Base-by-base conservation (phyloP, 2,329 filamentous ascomycete species). In the Canariomyces notabilis region DNA sequence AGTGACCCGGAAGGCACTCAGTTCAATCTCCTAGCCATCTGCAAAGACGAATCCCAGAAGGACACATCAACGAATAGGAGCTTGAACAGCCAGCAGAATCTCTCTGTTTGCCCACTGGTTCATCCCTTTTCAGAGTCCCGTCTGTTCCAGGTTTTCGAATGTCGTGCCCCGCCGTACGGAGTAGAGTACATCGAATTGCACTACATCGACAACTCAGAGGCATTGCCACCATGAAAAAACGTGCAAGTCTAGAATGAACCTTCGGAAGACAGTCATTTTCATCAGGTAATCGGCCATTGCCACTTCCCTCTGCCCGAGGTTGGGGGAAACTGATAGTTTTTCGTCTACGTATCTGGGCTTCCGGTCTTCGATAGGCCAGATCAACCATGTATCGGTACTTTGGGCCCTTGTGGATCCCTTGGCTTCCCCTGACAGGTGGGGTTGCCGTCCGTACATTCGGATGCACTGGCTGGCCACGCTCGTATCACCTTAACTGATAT, bases 391-490 rank as follows among this genome's bases (percentile, higher is more conserved):
- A 56, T 39, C 21, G 37, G 45, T 57, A 57, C 55, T 15, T 52
- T 32, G n/a, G 46, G 16, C 8, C 11, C 1, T 15, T 39, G 42
- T 40, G 49, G 45, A 20, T 29, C 16, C 14, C n/a, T n/a, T n/a
- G n/a, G n/a, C n/a, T 21, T 11, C 29, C 19, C 18, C 47, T 53
- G 52, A 51, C 47, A 51, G 32, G 50, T 57, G 55, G 57, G 57
- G 46, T 51, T 52, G 41, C 45, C 46, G 48, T 45, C 14, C 45
- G 47, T 55, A 54, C 52, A 40, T 44, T 46, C 37, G 21, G 29
- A 29, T 46, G 36, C 23, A 34, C 39, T 42, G 50, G 50, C 44
- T 54, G 50, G 49, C 45, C 43, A n/a, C n/a, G n/a, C n/a, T n/a
- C n/a, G n/a, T n/a, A n/a, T n/a, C n/a, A n/a, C n/a, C n/a, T n/a